Percentiles rank a stretch among this genome's conserved stretches.
Conservation (phyloP, 768 basidiomycete genomes). For the Boletus speciosus region DNA sequence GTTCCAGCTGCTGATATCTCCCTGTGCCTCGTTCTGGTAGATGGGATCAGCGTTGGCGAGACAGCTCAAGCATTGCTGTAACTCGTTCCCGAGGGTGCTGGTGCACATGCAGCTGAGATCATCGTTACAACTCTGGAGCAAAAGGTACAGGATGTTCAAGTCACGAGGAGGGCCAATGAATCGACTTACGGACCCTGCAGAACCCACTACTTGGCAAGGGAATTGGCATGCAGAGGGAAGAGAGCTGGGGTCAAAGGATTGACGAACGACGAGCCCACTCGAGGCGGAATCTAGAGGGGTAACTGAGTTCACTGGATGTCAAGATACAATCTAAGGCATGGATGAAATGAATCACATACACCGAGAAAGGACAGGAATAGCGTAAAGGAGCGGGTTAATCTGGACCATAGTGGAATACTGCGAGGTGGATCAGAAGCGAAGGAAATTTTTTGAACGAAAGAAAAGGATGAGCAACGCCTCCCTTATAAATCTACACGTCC, state of each 20-base stretch:
- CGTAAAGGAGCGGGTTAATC: slow-evolving; percentile 16
- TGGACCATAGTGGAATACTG: slow-evolving; percentile 18
- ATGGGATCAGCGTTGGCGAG: slow-evolving; percentile 1
- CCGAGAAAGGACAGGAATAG: slow-evolving; percentile 7
- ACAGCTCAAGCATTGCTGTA: slow-evolving; percentile 22
- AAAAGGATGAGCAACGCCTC: background rate
- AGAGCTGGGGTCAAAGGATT: slow-evolving; percentile 3
- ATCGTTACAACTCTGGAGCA: slow-evolving; percentile 7
- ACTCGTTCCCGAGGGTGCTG: slow-evolving; percentile 4
- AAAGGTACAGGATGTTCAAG: too few relatives aligned
- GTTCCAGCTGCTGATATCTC: slow-evolving; percentile 15
- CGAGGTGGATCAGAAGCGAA: background rate
- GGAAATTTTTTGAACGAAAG: background rate
- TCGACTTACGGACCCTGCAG: slow-evolving; percentile 12
- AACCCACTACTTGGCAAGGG: slow-evolving; percentile 18
- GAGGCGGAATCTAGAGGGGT: background rate
- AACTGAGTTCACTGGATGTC: background rate
- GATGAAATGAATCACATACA: slow-evolving; percentile 5
- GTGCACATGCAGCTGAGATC: slow-evolving; percentile 12
- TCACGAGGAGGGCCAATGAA: background rate
- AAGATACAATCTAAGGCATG: background rate
- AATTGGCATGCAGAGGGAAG: slow-evolving; percentile 21
- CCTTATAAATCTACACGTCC: slow-evolving; percentile 1
- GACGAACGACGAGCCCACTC: slow-evolving; percentile 20
- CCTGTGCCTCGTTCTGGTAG: slow-evolving; percentile 3